These are phyloP conservation scores for Pyrenopolyporus hunteri DNA, from an alignment of 495 filamentous ascomycete genomes.

Conservation along the genomic window DNA sequence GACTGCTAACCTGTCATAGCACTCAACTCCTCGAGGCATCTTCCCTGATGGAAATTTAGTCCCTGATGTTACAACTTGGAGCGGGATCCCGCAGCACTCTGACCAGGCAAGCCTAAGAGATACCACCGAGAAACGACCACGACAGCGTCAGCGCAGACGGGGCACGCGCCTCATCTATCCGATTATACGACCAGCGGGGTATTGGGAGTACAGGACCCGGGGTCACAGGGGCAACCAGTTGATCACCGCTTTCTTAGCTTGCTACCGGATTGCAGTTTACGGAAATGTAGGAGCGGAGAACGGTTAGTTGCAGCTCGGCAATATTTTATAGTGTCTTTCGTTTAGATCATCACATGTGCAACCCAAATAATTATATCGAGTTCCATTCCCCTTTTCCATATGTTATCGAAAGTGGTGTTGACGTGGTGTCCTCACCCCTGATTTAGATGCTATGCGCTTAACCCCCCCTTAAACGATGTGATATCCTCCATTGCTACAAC, in stretches of 20 bases:
- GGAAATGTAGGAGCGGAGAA: background rate
- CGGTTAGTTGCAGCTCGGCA: conserved; percentile 29
- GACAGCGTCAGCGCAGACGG: conserved; percentile 3
- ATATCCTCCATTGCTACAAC: no score
- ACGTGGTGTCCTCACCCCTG: no score
- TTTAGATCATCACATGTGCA: background rate
- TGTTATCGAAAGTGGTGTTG: background rate
- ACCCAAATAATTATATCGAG: background rate
- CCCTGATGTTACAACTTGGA: conserved; percentile 8
- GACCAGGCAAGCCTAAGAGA: background rate
- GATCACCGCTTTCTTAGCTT: conserved; percentile 28
- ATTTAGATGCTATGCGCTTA: no score
- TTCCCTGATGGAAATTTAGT: conserved; percentile 1
- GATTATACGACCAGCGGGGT: background rate
- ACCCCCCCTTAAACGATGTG: no score
- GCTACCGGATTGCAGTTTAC: conserved; percentile 5
- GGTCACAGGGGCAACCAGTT: conserved; percentile 10
- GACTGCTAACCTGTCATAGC: conserved; percentile 12
- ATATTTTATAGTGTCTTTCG: conserved; percentile 16
- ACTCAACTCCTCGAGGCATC: background rate
- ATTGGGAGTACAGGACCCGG: conserved; percentile 22
- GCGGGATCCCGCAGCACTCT: conserved; percentile 25
- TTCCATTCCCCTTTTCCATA: background rate
- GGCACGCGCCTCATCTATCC: conserved; percentile 20
- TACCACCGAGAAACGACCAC: conserved; percentile 32